A percentile compares a stretch with the other conserved stretches of the same genome.
Conservation (phyloP, 2,329 filamentous ascomycete genomes). For the Penicillium decumbens region DNA sequence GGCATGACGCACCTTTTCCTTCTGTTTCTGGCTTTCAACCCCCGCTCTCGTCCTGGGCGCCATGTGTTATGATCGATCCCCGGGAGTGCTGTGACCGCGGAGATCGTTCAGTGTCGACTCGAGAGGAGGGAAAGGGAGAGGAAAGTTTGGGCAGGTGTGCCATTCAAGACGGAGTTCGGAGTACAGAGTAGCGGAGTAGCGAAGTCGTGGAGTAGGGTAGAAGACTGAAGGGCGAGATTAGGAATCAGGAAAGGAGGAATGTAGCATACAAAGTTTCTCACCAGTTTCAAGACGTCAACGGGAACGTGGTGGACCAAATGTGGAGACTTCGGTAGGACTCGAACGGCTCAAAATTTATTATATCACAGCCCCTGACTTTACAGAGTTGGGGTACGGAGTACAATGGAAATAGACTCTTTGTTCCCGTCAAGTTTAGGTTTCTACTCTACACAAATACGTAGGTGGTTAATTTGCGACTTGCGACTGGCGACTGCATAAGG, state of each 20-base stretch:
- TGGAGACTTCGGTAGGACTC: conserved; percentile 18
- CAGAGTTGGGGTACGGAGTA: neutral
- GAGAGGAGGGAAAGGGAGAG: conserved; percentile 3
- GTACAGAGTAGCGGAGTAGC: neutral
- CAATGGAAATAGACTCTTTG: conserved; percentile 7
- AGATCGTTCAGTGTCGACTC: conserved; percentile 20
- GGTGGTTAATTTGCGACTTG: too few relatives aligned
- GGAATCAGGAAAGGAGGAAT: conserved; percentile 6
- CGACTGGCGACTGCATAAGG: too few relatives aligned
- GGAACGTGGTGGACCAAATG: conserved; percentile 19
- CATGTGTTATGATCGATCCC: conserved; percentile 39
- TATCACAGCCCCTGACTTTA: conserved; percentile 14
- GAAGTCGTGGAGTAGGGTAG: conserved; percentile 1
- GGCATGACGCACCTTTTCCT: conserved; percentile 51
- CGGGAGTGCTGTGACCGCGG: conserved; percentile 21
- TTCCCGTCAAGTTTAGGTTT: neutral
- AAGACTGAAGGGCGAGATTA: conserved; percentile 1
- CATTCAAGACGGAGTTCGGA: conserved; percentile 14
- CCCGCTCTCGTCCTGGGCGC: conserved; percentile 45
- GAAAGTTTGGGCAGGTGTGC: conserved; percentile 12
- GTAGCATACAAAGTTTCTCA: conserved; percentile 11
- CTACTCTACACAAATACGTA: too few relatives aligned
- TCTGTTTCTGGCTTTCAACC: conserved; percentile 56
- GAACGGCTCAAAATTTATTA: conserved; percentile 11
- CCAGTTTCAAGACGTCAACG: conserved; percentile 18